These are phyloP conservation scores for Pseudocercospora ulei DNA, from an alignment of 2,329 filamentous ascomycete species.

Conservation along the genomic window DNA sequence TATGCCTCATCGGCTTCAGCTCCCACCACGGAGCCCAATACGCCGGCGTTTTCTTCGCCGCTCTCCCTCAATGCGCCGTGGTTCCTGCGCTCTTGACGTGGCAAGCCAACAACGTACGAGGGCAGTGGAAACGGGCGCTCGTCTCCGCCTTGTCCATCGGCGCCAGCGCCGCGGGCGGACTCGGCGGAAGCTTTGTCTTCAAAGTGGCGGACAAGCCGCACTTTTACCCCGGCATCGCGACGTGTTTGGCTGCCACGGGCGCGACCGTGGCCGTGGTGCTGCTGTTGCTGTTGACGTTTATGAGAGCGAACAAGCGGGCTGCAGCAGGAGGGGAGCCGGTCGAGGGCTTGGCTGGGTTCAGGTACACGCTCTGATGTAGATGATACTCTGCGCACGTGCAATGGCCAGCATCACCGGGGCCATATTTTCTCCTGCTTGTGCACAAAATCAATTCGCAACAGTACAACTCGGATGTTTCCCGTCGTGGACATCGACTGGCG, in stretches of 20 bases:
- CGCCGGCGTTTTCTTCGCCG: conserved; percentile 29
- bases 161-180: conserved; percentile 52
- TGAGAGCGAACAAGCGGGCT: conserved; percentile 20
- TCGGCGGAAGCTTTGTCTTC: conserved; percentile 34
- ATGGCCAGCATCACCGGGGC: no score
- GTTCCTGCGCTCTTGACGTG: conserved; percentile 20
- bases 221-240: conserved; percentile 21
- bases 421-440: no score
- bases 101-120: conserved; percentile 43
- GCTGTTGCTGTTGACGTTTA: conserved; percentile 18
- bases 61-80: conserved; percentile 22
- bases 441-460: no score
- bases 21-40: conserved; percentile 27
- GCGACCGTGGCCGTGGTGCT: conserved; percentile 20
- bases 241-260: conserved; percentile 14
- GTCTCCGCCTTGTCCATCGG: conserved; percentile 12
- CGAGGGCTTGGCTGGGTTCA: conserved; percentile 22
- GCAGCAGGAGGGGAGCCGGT: conserved; percentile 21
- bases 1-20: conserved; percentile 24
- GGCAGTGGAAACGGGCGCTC: conserved; percentile 44
- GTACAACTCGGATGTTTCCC: no score
- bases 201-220: conserved; percentile 17
- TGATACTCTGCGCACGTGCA: no score
- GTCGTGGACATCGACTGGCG: not conserved
- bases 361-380: conserved; percentile 19